Conservation (phyloP, 129 eudicot species). For the Escallonia herrerae region DNA sequence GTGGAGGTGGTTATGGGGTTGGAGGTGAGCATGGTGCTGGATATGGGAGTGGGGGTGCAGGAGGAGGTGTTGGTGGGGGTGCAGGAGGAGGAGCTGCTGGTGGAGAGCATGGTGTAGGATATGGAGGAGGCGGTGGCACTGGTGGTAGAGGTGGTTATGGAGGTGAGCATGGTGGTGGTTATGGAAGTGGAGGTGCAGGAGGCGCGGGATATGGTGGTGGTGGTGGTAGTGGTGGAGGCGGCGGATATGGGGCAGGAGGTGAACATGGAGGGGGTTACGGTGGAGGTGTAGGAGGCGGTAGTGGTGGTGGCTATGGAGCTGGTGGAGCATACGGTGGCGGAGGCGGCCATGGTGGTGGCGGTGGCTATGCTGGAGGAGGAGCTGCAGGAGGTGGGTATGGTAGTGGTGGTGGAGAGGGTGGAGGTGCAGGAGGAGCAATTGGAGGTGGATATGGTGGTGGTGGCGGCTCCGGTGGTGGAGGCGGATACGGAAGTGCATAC, state of each 20-base stretch:
- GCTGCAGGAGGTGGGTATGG: slow-evolving; percentile 26
- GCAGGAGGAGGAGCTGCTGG: too few species aligned
- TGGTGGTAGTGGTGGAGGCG: slow-evolving; percentile 43
- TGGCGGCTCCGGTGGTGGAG: slow-evolving; percentile 21
- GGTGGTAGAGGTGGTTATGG: too few species aligned
- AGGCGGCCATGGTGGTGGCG: slow-evolving; percentile 43
- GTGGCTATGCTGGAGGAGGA: slow-evolving; percentile 27
- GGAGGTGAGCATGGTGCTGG: slow-evolving; percentile 42
- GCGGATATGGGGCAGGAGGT: slow-evolving; percentile 35
- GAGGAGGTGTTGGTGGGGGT: too few species aligned
- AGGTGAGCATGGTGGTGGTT: slow-evolving; percentile 37
- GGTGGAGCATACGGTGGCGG: slow-evolving; percentile 34
- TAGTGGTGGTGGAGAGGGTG: slow-evolving; percentile 16
- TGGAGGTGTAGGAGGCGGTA: slow-evolving; percentile 37
- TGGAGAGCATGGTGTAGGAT: too few species aligned
- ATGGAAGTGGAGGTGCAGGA: slow-evolving; percentile 22
- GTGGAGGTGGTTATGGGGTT: slow-evolving; percentile 54
- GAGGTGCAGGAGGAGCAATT: slow-evolving; percentile 30
- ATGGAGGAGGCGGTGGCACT: too few species aligned
- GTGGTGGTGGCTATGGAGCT: slow-evolving; percentile 36
- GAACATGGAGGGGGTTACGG: slow-evolving; percentile 36
- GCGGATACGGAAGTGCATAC: slow-evolving; percentile 21
- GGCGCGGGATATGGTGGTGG: slow-evolving; percentile 18
- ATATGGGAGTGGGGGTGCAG: too few species aligned
- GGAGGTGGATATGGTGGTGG: slow-evolving; percentile 36